Evolutionary conservation across 2,329 filamentous ascomycete species (phyloP).

Genomic region (Fusarium acutatum): DNA sequence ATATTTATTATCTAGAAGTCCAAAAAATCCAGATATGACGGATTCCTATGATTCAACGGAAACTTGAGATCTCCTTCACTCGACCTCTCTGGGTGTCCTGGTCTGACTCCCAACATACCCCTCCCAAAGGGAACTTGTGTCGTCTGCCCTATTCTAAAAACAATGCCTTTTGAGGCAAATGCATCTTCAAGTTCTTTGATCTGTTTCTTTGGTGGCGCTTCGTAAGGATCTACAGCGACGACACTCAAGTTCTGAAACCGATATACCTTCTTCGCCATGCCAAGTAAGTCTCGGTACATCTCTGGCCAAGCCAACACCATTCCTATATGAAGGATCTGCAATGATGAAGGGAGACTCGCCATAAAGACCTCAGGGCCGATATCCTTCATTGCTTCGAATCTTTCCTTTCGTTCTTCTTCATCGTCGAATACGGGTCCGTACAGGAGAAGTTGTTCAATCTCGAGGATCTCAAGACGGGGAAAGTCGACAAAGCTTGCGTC

Average conservation of each 20-base stretch:
- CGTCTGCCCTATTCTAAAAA: slow-evolving; percentile 35
- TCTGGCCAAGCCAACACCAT: slow-evolving; percentile 42
- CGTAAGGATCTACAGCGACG: slow-evolving; percentile 40
- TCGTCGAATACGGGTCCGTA: slow-evolving; percentile 41
- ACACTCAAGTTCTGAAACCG: slow-evolving; percentile 34
- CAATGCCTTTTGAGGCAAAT: slow-evolving; percentile 29
- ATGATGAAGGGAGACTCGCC: slow-evolving; percentile 36
- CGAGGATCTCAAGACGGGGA: slow-evolving; percentile 38
- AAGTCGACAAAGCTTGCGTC: slow-evolving; percentile 40
- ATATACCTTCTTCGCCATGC: slow-evolving; percentile 31
- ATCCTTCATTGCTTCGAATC: slow-evolving; percentile 30
- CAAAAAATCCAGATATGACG: slow-evolving; percentile 22
- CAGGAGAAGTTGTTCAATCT: slow-evolving; percentile 40
- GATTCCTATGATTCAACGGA: slow-evolving; percentile 25
- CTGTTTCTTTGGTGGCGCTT: slow-evolving; percentile 26
- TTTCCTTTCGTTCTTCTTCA: slow-evolving; percentile 23
- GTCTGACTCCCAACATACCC: slow-evolving; percentile 40
- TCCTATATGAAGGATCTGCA: slow-evolving; percentile 38
- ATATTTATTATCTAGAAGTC: neutral
- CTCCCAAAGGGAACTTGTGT: slow-evolving; percentile 39
- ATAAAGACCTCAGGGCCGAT: slow-evolving; percentile 38
- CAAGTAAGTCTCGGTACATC: slow-evolving; percentile 38
- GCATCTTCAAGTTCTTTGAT: slow-evolving; percentile 29
- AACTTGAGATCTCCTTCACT: slow-evolving; percentile 31
- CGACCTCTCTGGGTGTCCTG: slow-evolving; percentile 30